Evolutionary conservation across 306 rosid species (phyloP).

Genomic region (Medicago truncatula): MtrunA17r5.0-ANR NC_053043.1:42969501-42970000

Average conservation of each 20-base stretch:
- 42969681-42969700: slow-evolving; percentile 72
- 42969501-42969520: slow-evolving; percentile 90
- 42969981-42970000: not conserved
- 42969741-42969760: not conserved
- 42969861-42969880: too few species aligned
- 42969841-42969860: too few species aligned
- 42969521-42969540: slow-evolving; percentile 60
- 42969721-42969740: not conserved
- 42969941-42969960: too few species aligned
- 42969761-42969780: too few species aligned
- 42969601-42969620: slow-evolving; percentile 85
- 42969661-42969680: slow-evolving; percentile 93
- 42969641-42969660: slow-evolving; percentile 97
- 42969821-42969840: too few species aligned
- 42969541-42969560: not conserved
- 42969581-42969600: slow-evolving; percentile 4
- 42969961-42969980: not conserved
- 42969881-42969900: too few species aligned
- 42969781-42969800: too few species aligned
- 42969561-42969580: slow-evolving; percentile 3
- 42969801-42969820: too few species aligned
- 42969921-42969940: too few species aligned
- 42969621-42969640: slow-evolving; percentile 99
- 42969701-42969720: not conserved
- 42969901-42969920: too few species aligned